Conservation (phyloP, 768 basidiomycete genomes). For the Sarcomyxa edulis region DNA sequence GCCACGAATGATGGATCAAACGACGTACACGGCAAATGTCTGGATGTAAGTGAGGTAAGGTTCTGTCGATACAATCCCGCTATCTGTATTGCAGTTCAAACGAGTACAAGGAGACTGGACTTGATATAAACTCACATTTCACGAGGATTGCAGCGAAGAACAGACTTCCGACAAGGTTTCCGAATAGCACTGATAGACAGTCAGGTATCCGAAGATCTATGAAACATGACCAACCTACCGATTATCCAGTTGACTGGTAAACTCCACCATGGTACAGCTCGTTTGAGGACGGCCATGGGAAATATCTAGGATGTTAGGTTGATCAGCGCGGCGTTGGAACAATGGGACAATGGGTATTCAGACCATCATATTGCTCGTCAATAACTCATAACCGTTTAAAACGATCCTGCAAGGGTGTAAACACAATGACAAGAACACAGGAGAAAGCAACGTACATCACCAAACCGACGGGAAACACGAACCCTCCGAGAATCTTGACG, state of each 20-base stretch:
- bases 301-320: constrained; percentile 38
- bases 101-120: neutral
- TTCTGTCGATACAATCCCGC: constrained; percentile 50
- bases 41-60: constrained; percentile 54
- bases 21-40: constrained; percentile 53
- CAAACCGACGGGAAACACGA: constrained; percentile 74
- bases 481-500: constrained; percentile 58
- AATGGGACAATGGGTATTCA: too few relatives aligned
- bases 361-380: constrained; percentile 79
- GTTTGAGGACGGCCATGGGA: constrained; percentile 61
- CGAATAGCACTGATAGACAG: constrained; percentile 51
- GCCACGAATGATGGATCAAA: neutral
- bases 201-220: constrained; percentile 5
- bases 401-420: constrained; percentile 47
- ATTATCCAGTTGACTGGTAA: constrained; percentile 64
- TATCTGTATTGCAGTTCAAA: constrained; percentile 31
- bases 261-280: constrained; percentile 66
- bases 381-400: constrained; percentile 61
- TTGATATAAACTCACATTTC: constrained; percentile 43
- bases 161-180: constrained; percentile 63
- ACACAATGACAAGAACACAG: neutral
- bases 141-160: constrained; percentile 67
- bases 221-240: constrained; percentile 30
- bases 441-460: constrained; percentile 48
- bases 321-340: neutral